Base-by-base conservation (phyloP, 2,329 filamentous ascomycete genomes). In the Sordariomycetes sp. region DNA sequence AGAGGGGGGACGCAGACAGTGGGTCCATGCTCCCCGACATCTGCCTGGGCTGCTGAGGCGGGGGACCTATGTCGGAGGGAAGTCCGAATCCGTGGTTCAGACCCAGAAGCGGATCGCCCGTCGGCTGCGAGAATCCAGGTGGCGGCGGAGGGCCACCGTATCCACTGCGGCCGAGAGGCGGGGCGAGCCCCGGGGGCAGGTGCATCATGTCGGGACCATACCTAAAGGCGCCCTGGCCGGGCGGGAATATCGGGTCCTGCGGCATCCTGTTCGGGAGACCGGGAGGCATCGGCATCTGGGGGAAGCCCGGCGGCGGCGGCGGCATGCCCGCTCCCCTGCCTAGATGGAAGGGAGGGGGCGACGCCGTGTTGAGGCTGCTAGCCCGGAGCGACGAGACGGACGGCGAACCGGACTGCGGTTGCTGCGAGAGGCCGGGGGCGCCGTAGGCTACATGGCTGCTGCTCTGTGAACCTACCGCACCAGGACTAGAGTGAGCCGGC, bases 401-500 rank as follows among this genome's bases (percentile, higher is more conserved):
- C 10, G 56, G 56, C 24, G 56, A 57, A 13, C 56, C 52, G 8
- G 55, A 36, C 13, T 42, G 55, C 2, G 55, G 17, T 8, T 50
- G 45, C 22, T 50, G 45, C 6, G 45, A 50, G 45, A 50, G 10
- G 10, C 45, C 45, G 2, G 45, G 45, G 1, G 24, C 22, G n/a
- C 22, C 22, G 8, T n/a, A 20, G 10, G 45, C 20, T 1, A 20
- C 48, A 10, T 57, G 24, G 57, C 52, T n/a, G 55, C 45, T 20
- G 12, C 36, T 25, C 28, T 52, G 54, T 5, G 55, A 50, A 24
- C 81, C 80, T 58, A 83, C 82, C 10, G 81, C 81, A 36, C 81
- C 80, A 20, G 82, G 83, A 59, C 84, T 86, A 52, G 78, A 79
- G 61, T 87, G 85, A 42, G 81, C 74, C 15, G 87, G 82, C 28